Percentiles rank a stretch among this genome's conserved stretches.
These are phyloP conservation scores for Hyphopichia wangnamkhiaoensis DNA, from an alignment of 1,139 yeast genomes.

Conservation along the genomic window DNA sequence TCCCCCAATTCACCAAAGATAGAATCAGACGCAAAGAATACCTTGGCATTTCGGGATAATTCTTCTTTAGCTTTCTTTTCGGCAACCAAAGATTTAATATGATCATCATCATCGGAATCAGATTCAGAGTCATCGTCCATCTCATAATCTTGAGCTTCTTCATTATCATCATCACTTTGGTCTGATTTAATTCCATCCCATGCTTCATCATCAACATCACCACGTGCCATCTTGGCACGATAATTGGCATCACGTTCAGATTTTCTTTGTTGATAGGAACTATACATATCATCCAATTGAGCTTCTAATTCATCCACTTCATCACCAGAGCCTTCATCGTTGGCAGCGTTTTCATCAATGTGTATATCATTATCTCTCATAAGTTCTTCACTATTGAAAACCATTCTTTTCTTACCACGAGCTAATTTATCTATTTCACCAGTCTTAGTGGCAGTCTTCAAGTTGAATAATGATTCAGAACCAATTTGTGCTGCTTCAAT, in stretches of 20 bases:
- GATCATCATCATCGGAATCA: constrained; percentile 74
- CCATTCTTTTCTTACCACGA: constrained; percentile 80
- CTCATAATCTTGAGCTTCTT: constrained; percentile 45
- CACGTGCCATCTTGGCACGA: constrained; percentile 79
- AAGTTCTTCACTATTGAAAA: constrained; percentile 58
- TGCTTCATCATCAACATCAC: constrained; percentile 73
- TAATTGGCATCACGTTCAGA: constrained; percentile 80
- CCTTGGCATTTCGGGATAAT: constrained; percentile 70
- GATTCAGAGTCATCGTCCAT: constrained; percentile 44
- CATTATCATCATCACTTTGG: constrained; percentile 38
- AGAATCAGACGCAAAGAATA: constrained; percentile 73
- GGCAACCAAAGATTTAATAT: constrained; percentile 62
- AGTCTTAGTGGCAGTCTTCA: constrained; percentile 80
- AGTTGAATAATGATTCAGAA: constrained; percentile 76
- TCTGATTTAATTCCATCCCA: constrained; percentile 82
- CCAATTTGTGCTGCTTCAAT: constrained; percentile 87
- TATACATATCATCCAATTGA: constrained; percentile 82
- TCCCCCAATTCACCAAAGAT: constrained; percentile 68
- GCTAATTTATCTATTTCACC: constrained; percentile 75
- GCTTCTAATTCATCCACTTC: constrained; percentile 74
- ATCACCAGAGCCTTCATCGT: constrained; percentile 51
- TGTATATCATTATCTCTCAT: constrained; percentile 57
- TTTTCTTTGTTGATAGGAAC: constrained; percentile 66
- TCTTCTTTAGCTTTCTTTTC: constrained; percentile 50
- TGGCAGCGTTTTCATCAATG: constrained; percentile 40